These are phyloP conservation scores for Leptodontidium sp. DNA, from an alignment of 2,329 filamentous ascomycete species.

Conservation along the genomic window DNA sequence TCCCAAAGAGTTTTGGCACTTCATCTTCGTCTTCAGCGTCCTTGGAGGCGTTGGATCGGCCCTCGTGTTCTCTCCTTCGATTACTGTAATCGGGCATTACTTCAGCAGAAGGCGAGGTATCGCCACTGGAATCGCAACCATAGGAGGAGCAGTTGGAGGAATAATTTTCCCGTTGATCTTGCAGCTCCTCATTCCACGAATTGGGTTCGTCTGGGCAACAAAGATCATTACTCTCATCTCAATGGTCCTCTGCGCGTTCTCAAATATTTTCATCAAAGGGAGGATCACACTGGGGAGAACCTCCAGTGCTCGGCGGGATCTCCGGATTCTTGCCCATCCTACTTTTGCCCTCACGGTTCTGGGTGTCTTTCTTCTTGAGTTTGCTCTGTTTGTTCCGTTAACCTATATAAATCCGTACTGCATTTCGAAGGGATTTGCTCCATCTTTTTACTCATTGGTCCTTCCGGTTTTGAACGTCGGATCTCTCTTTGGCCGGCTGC, in stretches of 20 bases:
- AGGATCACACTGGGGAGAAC: neutral
- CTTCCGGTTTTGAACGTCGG: conserved; percentile 13
- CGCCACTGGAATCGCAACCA: conserved; percentile 16
- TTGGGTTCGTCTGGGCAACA: conserved; percentile 16
- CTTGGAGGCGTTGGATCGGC: conserved; percentile 12
- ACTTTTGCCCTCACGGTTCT: conserved; percentile 6
- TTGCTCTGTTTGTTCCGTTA: conserved; percentile 14
- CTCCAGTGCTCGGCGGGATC: neutral
- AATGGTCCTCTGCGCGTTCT: neutral
- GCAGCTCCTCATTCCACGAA: neutral
- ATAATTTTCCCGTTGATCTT: conserved; percentile 11
- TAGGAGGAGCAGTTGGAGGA: conserved; percentile 11
- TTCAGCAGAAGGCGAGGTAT: conserved; percentile 4
- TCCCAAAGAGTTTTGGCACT: conserved; percentile 12
- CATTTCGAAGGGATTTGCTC: neutral
- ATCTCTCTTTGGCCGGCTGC: conserved; percentile 9
- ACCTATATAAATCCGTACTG: conserved; percentile 13
- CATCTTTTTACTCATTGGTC: neutral
- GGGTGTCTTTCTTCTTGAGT: conserved; percentile 14
- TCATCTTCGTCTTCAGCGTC: conserved; percentile 17
- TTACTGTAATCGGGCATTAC: conserved; percentile 15
- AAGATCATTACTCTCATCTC: conserved; percentile 17
- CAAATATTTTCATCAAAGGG: conserved; percentile 7
- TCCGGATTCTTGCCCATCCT: conserved; percentile 9
- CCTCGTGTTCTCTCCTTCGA: conserved; percentile 14